These are phyloP conservation scores for Leishmania martiniquensis DNA, from an alignment of 208 protist genomes.

Conservation along the genomic window DNA sequence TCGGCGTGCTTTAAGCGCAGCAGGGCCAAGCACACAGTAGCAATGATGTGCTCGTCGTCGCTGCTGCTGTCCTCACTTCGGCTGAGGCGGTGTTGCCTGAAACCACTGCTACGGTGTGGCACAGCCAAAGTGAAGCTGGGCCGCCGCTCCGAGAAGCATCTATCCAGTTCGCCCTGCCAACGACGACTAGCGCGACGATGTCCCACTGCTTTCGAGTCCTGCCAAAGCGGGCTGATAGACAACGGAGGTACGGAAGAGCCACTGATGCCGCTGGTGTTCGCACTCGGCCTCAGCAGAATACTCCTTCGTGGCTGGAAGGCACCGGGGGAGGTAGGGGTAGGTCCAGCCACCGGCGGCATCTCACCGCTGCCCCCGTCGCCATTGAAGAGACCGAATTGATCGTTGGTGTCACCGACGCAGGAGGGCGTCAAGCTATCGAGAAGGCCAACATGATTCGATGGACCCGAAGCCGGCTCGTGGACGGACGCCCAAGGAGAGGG, in stretches of 20 bases:
- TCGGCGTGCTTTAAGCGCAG: constrained; percentile 6
- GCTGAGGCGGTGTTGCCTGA: background rate
- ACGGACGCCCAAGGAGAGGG: constrained; percentile 2
- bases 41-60: constrained; percentile 15
- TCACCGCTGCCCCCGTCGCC: background rate
- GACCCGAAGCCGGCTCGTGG: background rate
- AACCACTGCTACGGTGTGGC: background rate
- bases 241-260: background rate
- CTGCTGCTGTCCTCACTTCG: constrained; percentile 6
- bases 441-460: background rate
- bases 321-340: background rate
- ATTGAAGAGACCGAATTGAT: background rate
- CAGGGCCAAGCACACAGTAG: background rate
- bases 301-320: constrained; percentile 12
- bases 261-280: background rate
- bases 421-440: background rate
- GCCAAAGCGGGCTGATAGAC: background rate
- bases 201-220: background rate
- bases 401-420: background rate
- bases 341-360: background rate
- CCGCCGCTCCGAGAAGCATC: background rate
- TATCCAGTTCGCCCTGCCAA: background rate
- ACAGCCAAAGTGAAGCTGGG: background rate
- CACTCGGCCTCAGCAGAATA: constrained; percentile 21
- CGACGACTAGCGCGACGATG: background rate